These are phyloP conservation scores for Triticum dicoccoides DNA, from an alignment of 176 grass and related monocot genomes.

Conservation along the genomic window DNA sequence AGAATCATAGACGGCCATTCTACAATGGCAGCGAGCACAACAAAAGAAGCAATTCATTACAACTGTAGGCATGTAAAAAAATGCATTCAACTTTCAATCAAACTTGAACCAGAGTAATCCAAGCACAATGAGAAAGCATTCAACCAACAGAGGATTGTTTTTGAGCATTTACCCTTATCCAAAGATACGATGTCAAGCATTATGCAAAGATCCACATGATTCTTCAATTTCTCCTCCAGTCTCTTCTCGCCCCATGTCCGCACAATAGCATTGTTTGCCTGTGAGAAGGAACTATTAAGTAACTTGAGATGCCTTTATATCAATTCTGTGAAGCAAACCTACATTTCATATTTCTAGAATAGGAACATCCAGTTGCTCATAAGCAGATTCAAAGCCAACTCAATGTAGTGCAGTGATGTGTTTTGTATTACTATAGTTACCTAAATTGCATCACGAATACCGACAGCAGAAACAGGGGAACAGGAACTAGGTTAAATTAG, in stretches of 20 bases:
- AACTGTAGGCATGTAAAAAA: neutral
- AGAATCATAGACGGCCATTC: neutral
- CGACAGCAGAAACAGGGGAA: neutral
- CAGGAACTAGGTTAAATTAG: neutral
- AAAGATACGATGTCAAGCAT: slow-evolving; percentile 69
- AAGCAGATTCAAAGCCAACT: neutral
- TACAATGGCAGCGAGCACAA: neutral
- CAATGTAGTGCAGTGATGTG: neutral
- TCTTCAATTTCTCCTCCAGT: slow-evolving; percentile 60
- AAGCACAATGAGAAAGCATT: neutral
- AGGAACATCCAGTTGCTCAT: neutral
- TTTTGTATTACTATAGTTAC: neutral
- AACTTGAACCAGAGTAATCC: neutral
- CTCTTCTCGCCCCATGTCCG: slow-evolving; percentile 65
- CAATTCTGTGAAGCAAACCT: neutral
- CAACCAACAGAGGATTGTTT: neutral
- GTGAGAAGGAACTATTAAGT: slow-evolving; percentile 10
- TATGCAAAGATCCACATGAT: slow-evolving; percentile 72
- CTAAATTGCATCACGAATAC: neutral
- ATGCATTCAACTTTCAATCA: neutral
- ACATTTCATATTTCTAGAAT: neutral
- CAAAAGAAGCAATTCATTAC: neutral
- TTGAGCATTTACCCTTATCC: slow-evolving; percentile 59
- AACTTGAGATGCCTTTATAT: neutral
- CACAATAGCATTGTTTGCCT: slow-evolving; percentile 79